Conservation (phyloP, 2,329 filamentous ascomycete genomes). For the Xylariaceae sp. region DNA sequence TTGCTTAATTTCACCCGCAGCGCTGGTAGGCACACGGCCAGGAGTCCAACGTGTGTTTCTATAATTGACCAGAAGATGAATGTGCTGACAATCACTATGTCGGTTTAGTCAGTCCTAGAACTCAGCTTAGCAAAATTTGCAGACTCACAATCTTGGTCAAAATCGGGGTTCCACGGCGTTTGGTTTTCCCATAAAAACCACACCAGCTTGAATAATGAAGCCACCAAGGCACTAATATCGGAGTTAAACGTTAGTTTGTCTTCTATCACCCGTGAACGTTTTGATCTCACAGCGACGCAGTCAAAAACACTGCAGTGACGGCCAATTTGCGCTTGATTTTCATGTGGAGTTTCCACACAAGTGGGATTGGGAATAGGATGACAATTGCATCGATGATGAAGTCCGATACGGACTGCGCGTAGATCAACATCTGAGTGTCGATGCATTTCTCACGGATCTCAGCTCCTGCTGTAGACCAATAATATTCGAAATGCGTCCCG, state of each 20-base stretch:
- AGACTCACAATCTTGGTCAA: not conserved
- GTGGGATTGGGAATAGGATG: not conserved
- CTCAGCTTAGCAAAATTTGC: not conserved
- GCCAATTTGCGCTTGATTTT: not conserved
- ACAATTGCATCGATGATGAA: not conserved
- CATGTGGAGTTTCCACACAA: not conserved
- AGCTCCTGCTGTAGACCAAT: not conserved
- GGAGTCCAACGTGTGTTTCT: slow-evolving; percentile 3
- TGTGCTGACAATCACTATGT: slow-evolving; percentile 3
- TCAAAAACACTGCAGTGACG: no score
- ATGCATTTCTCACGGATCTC: not conserved
- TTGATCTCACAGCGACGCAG: no score
- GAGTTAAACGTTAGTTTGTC: no score
- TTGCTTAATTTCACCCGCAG: not conserved
- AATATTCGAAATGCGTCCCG: not conserved
- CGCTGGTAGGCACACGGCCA: slow-evolving; percentile 1
- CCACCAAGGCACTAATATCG: not conserved
- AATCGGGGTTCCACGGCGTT: not conserved
- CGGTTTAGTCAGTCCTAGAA: not conserved
- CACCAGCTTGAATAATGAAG: not conserved
- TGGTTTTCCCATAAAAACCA: not conserved
- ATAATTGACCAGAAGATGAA: slow-evolving; percentile 4
- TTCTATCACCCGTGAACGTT: no score
- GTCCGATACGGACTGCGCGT: not conserved
- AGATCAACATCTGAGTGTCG: not conserved